These are phyloP conservation scores for Cladosporium colombiae DNA, from an alignment of 2,329 filamentous ascomycete species.

Conservation along the genomic window DNA sequence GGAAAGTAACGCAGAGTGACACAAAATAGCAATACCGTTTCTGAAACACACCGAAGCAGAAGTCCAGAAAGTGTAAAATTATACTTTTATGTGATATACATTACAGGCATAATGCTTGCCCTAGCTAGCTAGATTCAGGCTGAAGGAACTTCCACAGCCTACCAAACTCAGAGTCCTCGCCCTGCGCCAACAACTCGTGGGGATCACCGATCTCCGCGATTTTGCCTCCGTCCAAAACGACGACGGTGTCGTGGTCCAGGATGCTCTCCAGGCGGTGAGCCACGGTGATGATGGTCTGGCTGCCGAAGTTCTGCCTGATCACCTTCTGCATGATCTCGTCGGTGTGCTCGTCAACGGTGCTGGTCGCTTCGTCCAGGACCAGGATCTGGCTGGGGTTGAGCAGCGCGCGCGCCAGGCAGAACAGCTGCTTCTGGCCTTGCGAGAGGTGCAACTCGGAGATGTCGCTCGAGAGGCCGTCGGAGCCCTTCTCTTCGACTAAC, in stretches of 20 bases:
- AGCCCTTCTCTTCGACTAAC: conserved; percentile 30
- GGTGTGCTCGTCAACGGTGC: conserved; percentile 58
- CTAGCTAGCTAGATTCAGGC: conserved; percentile 1
- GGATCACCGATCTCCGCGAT: conserved; percentile 45
- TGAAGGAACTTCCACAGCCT: conserved; percentile 18
- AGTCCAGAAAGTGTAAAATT: too few species aligned
- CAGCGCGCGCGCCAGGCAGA: conserved; percentile 51
- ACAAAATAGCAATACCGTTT: neutral
- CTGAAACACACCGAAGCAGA: neutral
- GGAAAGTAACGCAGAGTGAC: neutral
- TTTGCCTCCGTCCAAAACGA: conserved; percentile 53
- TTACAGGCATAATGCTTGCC: neutral
- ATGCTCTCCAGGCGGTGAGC: conserved; percentile 60
- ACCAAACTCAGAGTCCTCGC: conserved; percentile 16
- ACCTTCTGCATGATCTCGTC: conserved; percentile 60
- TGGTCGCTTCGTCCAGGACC: conserved; percentile 38
- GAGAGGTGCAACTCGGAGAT: conserved; percentile 41
- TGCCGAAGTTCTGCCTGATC: conserved; percentile 46
- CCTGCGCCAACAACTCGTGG: conserved; percentile 25
- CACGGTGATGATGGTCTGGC: conserved; percentile 61
- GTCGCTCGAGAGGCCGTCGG: conserved; percentile 44
- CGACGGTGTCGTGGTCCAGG: conserved; percentile 54
- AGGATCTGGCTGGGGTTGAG: conserved; percentile 46
- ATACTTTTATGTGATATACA: neutral
- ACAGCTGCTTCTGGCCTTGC: conserved; percentile 54